phyloP scores from a whole-genome alignment of 176 grass and related monocot genomes.

The Phragmites australis region DNA sequence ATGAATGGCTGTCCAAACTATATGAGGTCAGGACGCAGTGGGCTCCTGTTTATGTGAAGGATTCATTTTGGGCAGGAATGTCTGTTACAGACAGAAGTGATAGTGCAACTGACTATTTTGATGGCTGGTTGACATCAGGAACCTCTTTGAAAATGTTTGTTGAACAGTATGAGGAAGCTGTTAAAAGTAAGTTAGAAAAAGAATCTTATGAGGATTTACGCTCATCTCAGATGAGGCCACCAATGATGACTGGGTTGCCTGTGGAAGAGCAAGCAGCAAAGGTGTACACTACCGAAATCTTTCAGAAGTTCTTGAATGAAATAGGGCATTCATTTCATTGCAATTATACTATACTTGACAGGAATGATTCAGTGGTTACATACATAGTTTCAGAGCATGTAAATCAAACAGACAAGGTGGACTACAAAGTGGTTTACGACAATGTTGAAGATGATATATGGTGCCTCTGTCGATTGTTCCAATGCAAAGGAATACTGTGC shows the following conservation, averaged over 20 bases:
- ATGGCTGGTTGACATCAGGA: slow-evolving; percentile 57
- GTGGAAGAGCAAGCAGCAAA: slow-evolving; percentile 76
- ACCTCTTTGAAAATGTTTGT: slow-evolving; percentile 78
- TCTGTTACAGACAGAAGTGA: slow-evolving; percentile 67
- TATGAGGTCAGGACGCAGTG: slow-evolving; percentile 63
- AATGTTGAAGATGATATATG: slow-evolving; percentile 74
- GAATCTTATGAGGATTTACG: slow-evolving; percentile 66
- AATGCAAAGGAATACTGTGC: slow-evolving; percentile 86
- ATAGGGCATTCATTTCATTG: slow-evolving; percentile 65
- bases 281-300: slow-evolving; percentile 66
- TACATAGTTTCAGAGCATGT: slow-evolving; percentile 72
- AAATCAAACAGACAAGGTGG: slow-evolving; percentile 57
- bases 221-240: slow-evolving; percentile 64
- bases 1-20: slow-evolving; percentile 71
- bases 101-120: slow-evolving; percentile 61
- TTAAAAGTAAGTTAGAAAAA: slow-evolving; percentile 67
- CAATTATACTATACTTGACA: slow-evolving; percentile 51
- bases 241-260: slow-evolving; percentile 53
- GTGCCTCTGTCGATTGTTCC: slow-evolving; percentile 79
- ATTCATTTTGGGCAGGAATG: slow-evolving; percentile 81
- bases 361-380: slow-evolving; percentile 52
- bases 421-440: slow-evolving; percentile 73
- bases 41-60: slow-evolving; percentile 76
- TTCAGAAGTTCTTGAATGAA: slow-evolving; percentile 74
- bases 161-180: slow-evolving; percentile 55